Conservation (phyloP, 2,329 filamentous ascomycete genomes). For the Alternaria infectoria region DNA sequence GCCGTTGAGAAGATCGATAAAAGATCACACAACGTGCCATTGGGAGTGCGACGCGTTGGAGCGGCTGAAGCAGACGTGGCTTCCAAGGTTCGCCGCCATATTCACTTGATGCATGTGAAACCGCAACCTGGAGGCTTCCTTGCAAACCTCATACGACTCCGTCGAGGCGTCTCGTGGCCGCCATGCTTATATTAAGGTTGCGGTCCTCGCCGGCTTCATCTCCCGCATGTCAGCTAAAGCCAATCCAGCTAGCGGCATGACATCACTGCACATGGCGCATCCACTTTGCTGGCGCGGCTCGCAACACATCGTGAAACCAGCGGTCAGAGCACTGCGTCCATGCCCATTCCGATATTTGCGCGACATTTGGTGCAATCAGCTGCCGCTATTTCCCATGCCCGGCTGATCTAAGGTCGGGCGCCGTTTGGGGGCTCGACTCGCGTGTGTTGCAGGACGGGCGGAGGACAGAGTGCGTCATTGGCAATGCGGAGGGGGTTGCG, state of each 20-base stretch:
- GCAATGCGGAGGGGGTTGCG: conserved; percentile 5
- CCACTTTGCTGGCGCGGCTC: conserved; percentile 7
- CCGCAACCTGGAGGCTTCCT: neutral
- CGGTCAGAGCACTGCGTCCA: conserved; percentile 20
- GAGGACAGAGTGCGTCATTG: conserved; percentile 26
- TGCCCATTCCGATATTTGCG: conserved; percentile 14
- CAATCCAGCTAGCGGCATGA: conserved; percentile 6
- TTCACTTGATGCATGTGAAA: neutral
- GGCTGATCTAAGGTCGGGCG: conserved; percentile 18
- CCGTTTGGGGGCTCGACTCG: conserved; percentile 13
- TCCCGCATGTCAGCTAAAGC: neutral
- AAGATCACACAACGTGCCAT: neutral
- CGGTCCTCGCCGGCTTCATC: conserved; percentile 1
- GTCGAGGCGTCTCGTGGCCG: neutral
- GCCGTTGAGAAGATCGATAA: neutral
- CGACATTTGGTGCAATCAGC: conserved; percentile 26
- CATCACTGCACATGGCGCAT: conserved; percentile 8
- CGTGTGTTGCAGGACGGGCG: conserved; percentile 1
- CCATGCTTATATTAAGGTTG: neutral
- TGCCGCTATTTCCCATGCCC: conserved; percentile 8
- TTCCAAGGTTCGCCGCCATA: neutral
- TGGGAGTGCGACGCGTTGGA: neutral
- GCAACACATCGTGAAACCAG: conserved; percentile 17
- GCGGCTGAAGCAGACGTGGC: neutral
- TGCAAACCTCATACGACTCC: neutral